Percentiles rank a stretch among this genome's conserved stretches.
Conservation (phyloP, 192 early-diverging fungal species). For the Coemansia sp. region DNA sequence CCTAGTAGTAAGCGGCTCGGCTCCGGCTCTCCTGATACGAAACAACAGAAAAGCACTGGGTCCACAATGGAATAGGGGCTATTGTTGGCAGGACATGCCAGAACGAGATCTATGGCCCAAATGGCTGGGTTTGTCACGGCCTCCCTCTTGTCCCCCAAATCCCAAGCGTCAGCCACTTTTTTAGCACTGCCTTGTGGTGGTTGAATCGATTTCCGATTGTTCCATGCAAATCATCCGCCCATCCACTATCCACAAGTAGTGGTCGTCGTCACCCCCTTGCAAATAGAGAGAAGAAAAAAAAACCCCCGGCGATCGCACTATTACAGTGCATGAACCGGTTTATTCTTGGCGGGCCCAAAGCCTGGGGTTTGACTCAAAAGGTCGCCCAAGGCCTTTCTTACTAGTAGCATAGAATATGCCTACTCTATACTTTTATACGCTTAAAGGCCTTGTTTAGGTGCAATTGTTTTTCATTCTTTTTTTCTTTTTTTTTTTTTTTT, state of each 20-base stretch:
- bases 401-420: not conserved
- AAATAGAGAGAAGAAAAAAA: not conserved
- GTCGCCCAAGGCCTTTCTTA: not conserved
- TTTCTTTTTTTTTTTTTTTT: not conserved
- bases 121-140: not conserved
- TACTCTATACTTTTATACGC: not conserved
- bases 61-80: not conserved
- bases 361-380: not conserved
- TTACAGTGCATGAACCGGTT: not conserved
- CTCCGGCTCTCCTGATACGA: not conserved
- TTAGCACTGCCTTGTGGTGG: not conserved
- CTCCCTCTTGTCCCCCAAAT: not conserved
- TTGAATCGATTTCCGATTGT: not conserved
- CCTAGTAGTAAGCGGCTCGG: not conserved
- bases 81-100: not conserved
- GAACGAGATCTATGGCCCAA: not conserved
- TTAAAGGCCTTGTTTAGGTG: not conserved
- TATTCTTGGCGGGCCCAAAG: not conserved
- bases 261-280: not conserved
- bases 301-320: not conserved
- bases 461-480: too few relatives aligned
- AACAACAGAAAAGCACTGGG: not conserved
- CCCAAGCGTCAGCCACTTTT: slow-evolving; percentile 6
- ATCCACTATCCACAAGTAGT: not conserved
- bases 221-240: slow-evolving; percentile 4